Evolutionary conservation across 768 basidiomycete species (phyloP).

Genomic region (Cystobasidium onofrii): DNA sequence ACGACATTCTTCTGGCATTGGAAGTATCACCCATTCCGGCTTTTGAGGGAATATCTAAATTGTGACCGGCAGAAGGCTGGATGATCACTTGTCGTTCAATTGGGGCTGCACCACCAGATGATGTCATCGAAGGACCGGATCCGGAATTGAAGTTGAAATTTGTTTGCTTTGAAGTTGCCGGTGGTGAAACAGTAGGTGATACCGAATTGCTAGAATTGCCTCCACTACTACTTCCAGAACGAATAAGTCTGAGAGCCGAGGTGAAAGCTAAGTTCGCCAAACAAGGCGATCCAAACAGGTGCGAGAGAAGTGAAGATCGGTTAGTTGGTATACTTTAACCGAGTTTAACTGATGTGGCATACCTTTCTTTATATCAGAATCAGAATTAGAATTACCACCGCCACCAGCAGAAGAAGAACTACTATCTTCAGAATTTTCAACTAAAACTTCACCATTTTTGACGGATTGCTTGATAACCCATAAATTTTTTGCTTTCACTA

Average conservation of each 20-base stretch:
- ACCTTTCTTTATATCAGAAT: constrained; percentile 38
- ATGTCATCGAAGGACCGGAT: background rate
- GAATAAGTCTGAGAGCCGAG: constrained; percentile 15
- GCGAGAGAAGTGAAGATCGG: background rate
- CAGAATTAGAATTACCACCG: constrained; percentile 27
- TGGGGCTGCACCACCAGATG: background rate
- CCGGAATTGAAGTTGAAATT: background rate
- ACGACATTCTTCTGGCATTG: background rate
- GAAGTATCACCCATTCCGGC: background rate
- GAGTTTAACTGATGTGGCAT: too few species aligned
- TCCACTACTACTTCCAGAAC: background rate
- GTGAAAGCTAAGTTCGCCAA: background rate
- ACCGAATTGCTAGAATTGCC: constrained; percentile 1
- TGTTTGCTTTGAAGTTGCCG: background rate
- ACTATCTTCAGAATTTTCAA: constrained; percentile 19
- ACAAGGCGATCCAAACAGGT: background rate
- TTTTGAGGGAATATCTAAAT: background rate
- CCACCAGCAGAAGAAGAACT: constrained; percentile 6
- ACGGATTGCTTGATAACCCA: constrained; percentile 47
- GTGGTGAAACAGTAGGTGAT: background rate
- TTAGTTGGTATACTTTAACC: too few species aligned
- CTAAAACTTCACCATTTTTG: background rate
- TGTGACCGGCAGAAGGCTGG: background rate
- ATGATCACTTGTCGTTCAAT: background rate
- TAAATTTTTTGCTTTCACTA: constrained; percentile 83